Evolutionary conservation across 352 stramenopile genomes (phyloP).

Genomic region (Phytophthora hibernalis): DNA sequence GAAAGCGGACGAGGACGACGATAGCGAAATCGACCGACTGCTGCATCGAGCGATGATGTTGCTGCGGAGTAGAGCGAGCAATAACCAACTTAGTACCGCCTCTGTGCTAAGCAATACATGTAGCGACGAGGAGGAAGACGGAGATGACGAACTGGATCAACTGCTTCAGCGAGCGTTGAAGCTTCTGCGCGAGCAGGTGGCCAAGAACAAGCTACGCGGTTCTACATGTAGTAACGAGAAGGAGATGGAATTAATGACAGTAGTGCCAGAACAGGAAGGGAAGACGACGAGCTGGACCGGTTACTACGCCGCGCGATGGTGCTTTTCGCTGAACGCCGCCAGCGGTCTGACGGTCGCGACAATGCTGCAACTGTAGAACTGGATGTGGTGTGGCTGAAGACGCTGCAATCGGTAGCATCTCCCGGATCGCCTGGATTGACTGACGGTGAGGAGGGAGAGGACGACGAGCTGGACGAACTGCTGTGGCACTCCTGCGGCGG

Average conservation of each 20-base stretch:
- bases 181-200: conserved; percentile 6
- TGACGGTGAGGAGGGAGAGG: conserved; percentile 3
- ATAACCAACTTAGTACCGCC: neutral
- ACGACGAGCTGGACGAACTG: conserved; percentile 10
- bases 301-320: conserved; percentile 5
- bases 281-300: conserved; percentile 12
- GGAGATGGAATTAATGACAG: neutral
- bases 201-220: neutral
- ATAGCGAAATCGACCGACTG: conserved; percentile 15
- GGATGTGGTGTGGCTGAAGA: conserved; percentile 7
- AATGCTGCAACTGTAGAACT: neutral
- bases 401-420: neutral
- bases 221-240: neutral
- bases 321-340: conserved; percentile 5
- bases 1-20: conserved; percentile 7
- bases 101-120: neutral
- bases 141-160: neutral
- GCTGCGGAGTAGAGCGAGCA: conserved; percentile 1
- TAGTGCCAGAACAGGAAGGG: neutral
- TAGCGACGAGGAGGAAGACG: neutral
- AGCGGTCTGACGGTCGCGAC: neutral
- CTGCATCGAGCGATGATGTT: conserved; percentile 11
- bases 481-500: conserved; percentile 2
- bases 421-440: conserved; percentile 4
- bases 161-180: conserved; percentile 3